Percentiles rank a stretch among this genome's conserved stretches.
phyloP scores from a whole-genome alignment of 1,139 yeast genomes.

The Pichia sp. region DNA sequence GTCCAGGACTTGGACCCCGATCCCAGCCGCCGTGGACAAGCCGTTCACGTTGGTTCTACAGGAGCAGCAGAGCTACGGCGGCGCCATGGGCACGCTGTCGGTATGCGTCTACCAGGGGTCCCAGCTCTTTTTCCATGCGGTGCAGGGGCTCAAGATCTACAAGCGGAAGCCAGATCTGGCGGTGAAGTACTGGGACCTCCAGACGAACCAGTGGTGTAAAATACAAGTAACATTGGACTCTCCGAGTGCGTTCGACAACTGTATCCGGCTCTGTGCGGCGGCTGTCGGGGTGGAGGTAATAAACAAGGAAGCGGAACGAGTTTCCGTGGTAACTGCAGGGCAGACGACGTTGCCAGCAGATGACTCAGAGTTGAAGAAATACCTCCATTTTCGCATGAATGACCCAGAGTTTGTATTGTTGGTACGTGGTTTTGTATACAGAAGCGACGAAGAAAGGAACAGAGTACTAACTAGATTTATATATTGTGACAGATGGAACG shows the following conservation, averaged over 20 bases:
- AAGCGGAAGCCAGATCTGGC: conserved; percentile 1
- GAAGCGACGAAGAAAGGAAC: background rate
- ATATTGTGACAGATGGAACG: conserved; percentile 3
- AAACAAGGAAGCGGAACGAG: background rate
- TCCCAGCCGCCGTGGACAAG: background rate
- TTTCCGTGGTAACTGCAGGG: background rate
- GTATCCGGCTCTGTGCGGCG: background rate
- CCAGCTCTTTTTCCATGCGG: background rate
- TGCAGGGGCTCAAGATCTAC: background rate
- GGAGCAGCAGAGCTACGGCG: background rate
- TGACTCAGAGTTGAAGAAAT: background rate
- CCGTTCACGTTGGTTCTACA: background rate
- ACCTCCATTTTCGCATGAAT: background rate
- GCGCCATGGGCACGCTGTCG: background rate
- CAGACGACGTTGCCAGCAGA: background rate
- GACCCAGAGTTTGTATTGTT: conserved; percentile 2
- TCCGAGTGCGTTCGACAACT: background rate
- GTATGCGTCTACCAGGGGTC: background rate
- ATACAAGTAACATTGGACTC: background rate
- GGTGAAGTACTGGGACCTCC: conserved; percentile 1
- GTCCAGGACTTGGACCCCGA: background rate
- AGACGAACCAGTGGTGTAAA: background rate
- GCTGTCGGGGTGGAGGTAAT: background rate
- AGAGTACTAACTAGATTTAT: background rate
- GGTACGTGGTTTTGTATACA: background rate